Base-by-base conservation (phyloP, 306 rosid species). In the Rosa chinensis region DNA sequence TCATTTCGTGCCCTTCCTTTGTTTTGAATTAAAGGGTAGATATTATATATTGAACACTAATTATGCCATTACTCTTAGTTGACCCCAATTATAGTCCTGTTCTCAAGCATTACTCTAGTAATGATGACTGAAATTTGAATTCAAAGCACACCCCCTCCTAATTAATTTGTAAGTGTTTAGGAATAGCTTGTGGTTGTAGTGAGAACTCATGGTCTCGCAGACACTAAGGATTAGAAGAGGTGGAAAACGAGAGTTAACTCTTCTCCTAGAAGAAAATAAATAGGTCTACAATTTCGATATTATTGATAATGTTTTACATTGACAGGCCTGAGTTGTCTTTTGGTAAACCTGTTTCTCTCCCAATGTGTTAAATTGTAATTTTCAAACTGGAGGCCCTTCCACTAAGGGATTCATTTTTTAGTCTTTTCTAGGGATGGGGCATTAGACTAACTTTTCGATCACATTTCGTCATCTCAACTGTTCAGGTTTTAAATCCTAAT, bases 61-160 rank as follows among this genome's bases (percentile, higher is more conserved):
- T 25, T 39, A 12, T 55, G 64, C 66, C 35, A 72, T 80, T 52
- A 77, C 79, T 11, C 68, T 62, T 48, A 45, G 64, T 80, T 71
- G 56, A 70, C 50, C 82, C 66, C 35, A 62, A 37, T 69, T 21
- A 50, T 66, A 37, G 47, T 66, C n/a, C 42, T 23, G 20, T 82
- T 50, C 17, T 45, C 49, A 23, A 49, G 40, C 70, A 77, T 59
- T 72, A 49, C 70, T 25, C 49, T 9, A 13, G 20, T 66, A 80
- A 77, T 77, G 74, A 80, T 73, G 53, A 37, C 59, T 47, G 39
- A 23, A 35, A 49, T 80, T 80, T 77, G 53, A 84, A 76, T 77
- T 78, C 72, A 67, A 80, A 55, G 17, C 75, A 62, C 67, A 25
- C 67, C 9, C 17, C 76, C 67, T 77, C 40, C 39, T 10, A 32